These are phyloP conservation scores for Lachancea sp. DNA, from an alignment of 805 yeast species.

Conservation along the genomic window DNA sequence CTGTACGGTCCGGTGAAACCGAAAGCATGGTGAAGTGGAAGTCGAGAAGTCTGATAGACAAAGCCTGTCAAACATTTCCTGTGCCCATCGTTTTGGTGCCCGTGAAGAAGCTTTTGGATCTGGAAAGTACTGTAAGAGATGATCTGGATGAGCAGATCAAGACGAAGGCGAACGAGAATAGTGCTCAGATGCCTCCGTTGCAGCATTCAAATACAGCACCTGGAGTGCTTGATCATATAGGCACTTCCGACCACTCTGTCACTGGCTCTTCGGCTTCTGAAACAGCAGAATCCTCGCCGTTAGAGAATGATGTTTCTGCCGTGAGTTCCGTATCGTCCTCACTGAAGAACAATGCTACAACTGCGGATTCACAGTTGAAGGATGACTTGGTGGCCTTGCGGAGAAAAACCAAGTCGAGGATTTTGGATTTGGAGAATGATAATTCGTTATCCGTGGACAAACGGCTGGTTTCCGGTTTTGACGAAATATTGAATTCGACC, in stretches of 20 bases:
- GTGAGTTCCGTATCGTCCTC: neutral
- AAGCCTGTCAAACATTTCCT: conserved; percentile 22
- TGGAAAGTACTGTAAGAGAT: conserved; percentile 20
- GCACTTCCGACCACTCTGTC: neutral
- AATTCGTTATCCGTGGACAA: conserved; percentile 1
- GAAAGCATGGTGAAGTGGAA: conserved; percentile 23
- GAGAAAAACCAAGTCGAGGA: neutral
- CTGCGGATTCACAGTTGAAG: neutral
- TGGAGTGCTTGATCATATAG: neutral
- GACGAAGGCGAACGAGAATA: neutral
- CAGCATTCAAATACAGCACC: conserved; percentile 1
- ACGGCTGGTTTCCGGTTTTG: conserved; percentile 7
- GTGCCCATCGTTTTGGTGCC: conserved; percentile 29
- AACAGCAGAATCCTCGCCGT: neutral
- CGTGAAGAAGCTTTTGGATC: conserved; percentile 23
- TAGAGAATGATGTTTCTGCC: neutral
- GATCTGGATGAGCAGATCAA: conserved; percentile 1
- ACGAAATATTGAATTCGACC: conserved; percentile 20
- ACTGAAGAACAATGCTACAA: neutral
- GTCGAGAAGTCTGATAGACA: conserved; percentile 23
- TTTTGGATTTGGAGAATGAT: neutral
- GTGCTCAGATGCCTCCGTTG: neutral
- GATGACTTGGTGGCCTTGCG: neutral
- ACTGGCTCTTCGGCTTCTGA: neutral
- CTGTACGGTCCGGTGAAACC: conserved; percentile 21